Evolutionary conservation across 2,329 filamentous ascomycete genomes (phyloP).

Genomic region (Fusarium pseudoanthophilum): DNA sequence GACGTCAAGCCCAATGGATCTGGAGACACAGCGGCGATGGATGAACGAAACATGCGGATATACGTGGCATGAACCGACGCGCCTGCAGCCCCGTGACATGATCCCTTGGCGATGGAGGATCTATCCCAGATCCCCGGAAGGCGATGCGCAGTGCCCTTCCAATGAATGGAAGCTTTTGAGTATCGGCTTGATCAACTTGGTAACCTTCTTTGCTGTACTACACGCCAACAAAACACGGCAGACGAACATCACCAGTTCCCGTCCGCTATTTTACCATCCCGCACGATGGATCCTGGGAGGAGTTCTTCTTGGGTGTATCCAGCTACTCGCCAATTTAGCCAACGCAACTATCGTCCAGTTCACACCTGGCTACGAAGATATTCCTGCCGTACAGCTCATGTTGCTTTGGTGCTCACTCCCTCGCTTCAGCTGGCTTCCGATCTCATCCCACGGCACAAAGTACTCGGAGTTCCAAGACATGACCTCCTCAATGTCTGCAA

Average conservation of each 20-base stretch:
- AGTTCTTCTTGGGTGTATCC: background rate
- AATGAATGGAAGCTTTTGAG: background rate
- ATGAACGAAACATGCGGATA: slow-evolving; percentile 22
- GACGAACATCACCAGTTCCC: rapidly evolving
- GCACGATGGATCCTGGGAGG: slow-evolving; percentile 1
- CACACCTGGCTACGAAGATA: background rate
- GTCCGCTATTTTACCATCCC: background rate
- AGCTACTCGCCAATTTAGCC: background rate
- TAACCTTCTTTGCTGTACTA: background rate
- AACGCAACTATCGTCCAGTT: background rate
- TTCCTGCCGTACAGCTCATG: background rate
- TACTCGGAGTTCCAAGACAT: background rate
- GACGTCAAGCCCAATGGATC: background rate
- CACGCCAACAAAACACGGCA: background rate
- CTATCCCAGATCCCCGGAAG: background rate
- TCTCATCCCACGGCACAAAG: background rate
- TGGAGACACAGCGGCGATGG: slow-evolving; percentile 15
- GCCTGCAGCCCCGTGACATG: background rate
- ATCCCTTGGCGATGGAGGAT: slow-evolving; percentile 30
- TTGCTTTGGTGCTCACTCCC: slow-evolving; percentile 23
- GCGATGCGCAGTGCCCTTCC: background rate
- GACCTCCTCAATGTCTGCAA: background rate
- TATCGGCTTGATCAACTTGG: slow-evolving; percentile 3
- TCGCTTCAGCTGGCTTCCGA: slow-evolving; percentile 3
- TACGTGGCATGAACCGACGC: background rate